Percentiles rank a stretch among this genome's conserved stretches.
Evolutionary conservation across 176 grass and related monocot genomes (phyloP).

Genomic region (Triticum dicoccoides): DNA sequence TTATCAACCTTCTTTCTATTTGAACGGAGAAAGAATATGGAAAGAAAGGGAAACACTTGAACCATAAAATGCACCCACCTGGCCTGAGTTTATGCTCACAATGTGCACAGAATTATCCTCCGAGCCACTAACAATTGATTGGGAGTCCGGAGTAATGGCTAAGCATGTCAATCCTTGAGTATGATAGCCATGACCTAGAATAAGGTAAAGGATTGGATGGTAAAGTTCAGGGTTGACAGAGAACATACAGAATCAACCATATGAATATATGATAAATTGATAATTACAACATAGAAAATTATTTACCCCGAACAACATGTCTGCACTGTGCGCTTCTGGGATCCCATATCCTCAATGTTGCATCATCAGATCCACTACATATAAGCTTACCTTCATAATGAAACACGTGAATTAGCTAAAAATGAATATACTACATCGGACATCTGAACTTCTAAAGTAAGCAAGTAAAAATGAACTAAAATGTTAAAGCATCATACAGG

Average conservation of each 20-base stretch:
- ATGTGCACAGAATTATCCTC: constrained; percentile 77
- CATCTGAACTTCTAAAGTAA: background rate
- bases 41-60: constrained; percentile 3
- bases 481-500: background rate
- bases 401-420: background rate
- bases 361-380: constrained; percentile 86
- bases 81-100: constrained; percentile 73
- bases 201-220: background rate
- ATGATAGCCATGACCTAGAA: constrained; percentile 77
- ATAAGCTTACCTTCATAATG: constrained; percentile 74
- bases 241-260: background rate
- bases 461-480: background rate
- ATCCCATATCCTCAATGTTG: constrained; percentile 90
- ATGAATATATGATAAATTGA: background rate
- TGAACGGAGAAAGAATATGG: background rate
- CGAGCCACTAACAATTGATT: constrained; percentile 64
- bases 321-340: constrained; percentile 58
- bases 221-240: background rate
- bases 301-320: constrained; percentile 78
- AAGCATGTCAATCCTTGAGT: constrained; percentile 88
- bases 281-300: background rate
- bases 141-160: constrained; percentile 66
- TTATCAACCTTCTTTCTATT: background rate
- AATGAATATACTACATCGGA: background rate
- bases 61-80: constrained; percentile 37